Evolutionary conservation across 1,139 yeast species (phyloP).

Genomic region (Hyphopichia burtonii): DNA sequence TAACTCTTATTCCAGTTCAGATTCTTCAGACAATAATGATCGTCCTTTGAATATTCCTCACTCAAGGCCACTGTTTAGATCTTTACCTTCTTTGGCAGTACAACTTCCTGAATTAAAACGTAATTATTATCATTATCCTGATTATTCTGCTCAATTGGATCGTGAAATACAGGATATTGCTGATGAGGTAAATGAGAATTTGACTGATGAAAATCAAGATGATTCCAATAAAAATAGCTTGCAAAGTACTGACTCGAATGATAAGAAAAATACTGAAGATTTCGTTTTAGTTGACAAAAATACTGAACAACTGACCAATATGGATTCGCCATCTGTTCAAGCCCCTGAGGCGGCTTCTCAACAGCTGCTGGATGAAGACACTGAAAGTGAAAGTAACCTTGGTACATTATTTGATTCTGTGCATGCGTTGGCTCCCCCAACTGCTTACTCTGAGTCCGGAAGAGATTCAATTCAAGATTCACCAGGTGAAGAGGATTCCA

Average conservation of each 20-base stretch:
- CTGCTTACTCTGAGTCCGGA: conserved; percentile 18
- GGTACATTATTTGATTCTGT: conserved; percentile 31
- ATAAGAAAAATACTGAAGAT: conserved; percentile 8
- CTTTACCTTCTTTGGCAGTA: conserved; percentile 26
- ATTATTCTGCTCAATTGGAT: conserved; percentile 13
- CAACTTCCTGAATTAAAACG: conserved; percentile 28
- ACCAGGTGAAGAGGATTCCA: conserved; percentile 14
- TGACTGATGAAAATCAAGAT: conserved; percentile 11
- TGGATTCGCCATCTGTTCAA: conserved; percentile 3
- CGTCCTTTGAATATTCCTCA: conserved; percentile 25
- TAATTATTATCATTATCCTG: conserved; percentile 32
- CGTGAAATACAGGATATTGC: conserved; percentile 17
- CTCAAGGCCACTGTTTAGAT: conserved; percentile 29
- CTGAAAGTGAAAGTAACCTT: conserved; percentile 15
- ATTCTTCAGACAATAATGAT: conserved; percentile 1
- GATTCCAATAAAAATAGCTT: conserved; percentile 6
- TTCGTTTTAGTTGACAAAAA: conserved; percentile 6
- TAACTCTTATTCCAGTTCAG: conserved; percentile 1
- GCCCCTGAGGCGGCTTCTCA: conserved; percentile 8
- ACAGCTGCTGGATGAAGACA: conserved; percentile 16
- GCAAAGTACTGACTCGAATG: conserved; percentile 10
- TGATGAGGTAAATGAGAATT: conserved; percentile 10
- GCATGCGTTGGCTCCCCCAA: conserved; percentile 17
- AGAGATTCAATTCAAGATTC: conserved; percentile 24
- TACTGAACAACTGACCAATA: background rate